These are phyloP conservation scores for Serendipita sp. DNA, from an alignment of 768 basidiomycete genomes.

Conservation along the genomic window DNA sequence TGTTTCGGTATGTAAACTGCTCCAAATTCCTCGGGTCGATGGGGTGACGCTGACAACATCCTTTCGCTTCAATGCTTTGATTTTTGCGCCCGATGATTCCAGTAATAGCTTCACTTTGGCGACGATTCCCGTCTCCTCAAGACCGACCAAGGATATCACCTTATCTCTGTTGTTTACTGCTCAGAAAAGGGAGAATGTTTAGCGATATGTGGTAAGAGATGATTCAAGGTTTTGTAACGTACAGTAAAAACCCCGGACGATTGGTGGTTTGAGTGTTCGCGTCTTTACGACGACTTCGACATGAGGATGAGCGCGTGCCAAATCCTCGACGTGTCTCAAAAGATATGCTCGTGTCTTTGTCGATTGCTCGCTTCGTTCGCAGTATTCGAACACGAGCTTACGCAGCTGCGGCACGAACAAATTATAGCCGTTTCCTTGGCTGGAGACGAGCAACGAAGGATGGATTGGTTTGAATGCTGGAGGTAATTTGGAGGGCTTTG, in stretches of 20 bases:
- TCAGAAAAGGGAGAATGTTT: constrained; percentile 10
- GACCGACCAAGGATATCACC: constrained; percentile 63
- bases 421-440: constrained; percentile 57
- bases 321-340: constrained; percentile 38
- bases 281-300: constrained; percentile 75
- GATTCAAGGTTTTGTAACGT: constrained; percentile 14
- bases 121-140: constrained; percentile 58
- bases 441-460: constrained; percentile 36
- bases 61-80: constrained; percentile 56
- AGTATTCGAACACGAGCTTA: constrained; percentile 81
- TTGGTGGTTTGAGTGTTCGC: constrained; percentile 59
- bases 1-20: constrained; percentile 66
- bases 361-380: constrained; percentile 69
- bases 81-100: constrained; percentile 77
- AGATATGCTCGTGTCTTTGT: constrained; percentile 56
- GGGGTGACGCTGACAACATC: constrained; percentile 66
- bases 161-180: constrained; percentile 79
- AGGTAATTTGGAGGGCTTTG: not conserved
- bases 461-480: constrained; percentile 22
- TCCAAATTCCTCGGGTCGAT: constrained; percentile 79
- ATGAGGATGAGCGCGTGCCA: constrained; percentile 63
- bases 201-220: constrained; percentile 7
- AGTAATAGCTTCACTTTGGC: constrained; percentile 71
- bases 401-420: constrained; percentile 64
- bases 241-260: constrained; percentile 76